Percentiles rank a stretch among this genome's conserved stretches.
phyloP scores from a whole-genome alignment of 1,284 basidiomycete genomes.

The Pseudozyma hubeiensis region DNA sequence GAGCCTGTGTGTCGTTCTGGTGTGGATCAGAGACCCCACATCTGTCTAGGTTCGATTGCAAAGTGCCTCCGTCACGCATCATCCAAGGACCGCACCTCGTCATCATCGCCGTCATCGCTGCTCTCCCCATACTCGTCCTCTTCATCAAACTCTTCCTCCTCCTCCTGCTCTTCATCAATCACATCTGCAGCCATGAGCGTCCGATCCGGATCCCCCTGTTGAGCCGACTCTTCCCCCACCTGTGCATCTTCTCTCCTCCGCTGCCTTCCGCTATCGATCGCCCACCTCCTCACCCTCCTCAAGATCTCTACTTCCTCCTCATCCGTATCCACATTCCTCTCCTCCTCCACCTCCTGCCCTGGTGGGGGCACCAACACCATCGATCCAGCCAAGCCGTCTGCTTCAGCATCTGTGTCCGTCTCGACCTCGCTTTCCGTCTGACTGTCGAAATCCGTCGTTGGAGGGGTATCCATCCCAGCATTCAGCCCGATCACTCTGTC shows the following conservation, averaged over 20 bases:
- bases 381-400: conserved; percentile 13
- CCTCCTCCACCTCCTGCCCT: background rate
- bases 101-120: conserved; percentile 1
- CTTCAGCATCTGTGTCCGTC: conserved; percentile 13
- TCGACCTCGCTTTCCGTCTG: conserved; percentile 38
- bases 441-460: conserved; percentile 50
- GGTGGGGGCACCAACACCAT: conserved; percentile 2
- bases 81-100: background rate
- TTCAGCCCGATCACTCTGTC: background rate
- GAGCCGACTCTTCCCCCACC: background rate
- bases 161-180: conserved; percentile 23
- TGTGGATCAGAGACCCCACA: no score
- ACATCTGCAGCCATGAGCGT: conserved; percentile 10
- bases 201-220: conserved; percentile 19
- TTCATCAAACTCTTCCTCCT: conserved; percentile 4
- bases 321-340: conserved; percentile 27
- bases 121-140: background rate
- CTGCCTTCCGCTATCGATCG: conserved; percentile 39
- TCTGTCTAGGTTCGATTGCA: no score
- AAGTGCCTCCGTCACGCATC: no score
- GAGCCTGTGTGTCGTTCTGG: no score
- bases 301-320: conserved; percentile 39
- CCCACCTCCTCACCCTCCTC: conserved; percentile 32
- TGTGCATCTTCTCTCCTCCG: background rate
- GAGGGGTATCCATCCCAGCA: conserved; percentile 41